Evolutionary conservation across 352 stramenopile species (phyloP), one percentile per base, ranked within the genome.

Genomic region (Phytopythium cucurbitacearum): DNA sequence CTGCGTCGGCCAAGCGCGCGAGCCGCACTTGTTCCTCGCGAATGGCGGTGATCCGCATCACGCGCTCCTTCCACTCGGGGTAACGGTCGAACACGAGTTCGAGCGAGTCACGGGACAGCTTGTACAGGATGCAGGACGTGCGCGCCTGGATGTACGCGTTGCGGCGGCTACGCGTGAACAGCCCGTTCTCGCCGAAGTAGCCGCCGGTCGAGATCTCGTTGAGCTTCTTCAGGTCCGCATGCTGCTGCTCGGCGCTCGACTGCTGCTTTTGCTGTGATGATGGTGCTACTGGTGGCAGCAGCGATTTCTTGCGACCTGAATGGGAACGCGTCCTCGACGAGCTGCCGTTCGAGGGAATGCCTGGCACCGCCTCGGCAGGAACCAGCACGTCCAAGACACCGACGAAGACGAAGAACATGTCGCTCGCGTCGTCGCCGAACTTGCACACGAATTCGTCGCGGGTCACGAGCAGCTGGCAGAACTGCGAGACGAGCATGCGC

Each of bases 321-420:
- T 28, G 45, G 15, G 21, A 51, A 53, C 56, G 38, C 38, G 7
- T 16, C 33, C 44, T 53, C 34, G 48, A 21, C 33, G 16, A 5
- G 39, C 0, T 9, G 39, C 33, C 49, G 38, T 4, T 42, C 1
- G 6, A 7, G 16, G n/a, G 32, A 5, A 16, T 35, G 9, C 7
- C 51, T 40, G 3, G 15, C 3, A 11, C 8, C 10, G 6, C 28
- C 10, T 53, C 38, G 21, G 40, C 34, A 15, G 62, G 67, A 1
- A 83, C 32, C 13, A 73, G 54, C 13, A 82, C 62, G 7, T 65
- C 63, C 0, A 85, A 59, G 5, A 77, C 59, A 0, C 74, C 74
- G 4, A 73, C 72, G 39, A 81, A 85, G 1, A 85, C 65, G 44
- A 85, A 83, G 36, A 60, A 85, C 74, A 85, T 85, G n/a, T 85